A percentile compares a stretch with the other conserved stretches of the same genome.
These are phyloP conservation scores for Dothideomycetes sp. DNA, from an alignment of 2,329 filamentous ascomycete genomes.

Conservation along the genomic window DNA sequence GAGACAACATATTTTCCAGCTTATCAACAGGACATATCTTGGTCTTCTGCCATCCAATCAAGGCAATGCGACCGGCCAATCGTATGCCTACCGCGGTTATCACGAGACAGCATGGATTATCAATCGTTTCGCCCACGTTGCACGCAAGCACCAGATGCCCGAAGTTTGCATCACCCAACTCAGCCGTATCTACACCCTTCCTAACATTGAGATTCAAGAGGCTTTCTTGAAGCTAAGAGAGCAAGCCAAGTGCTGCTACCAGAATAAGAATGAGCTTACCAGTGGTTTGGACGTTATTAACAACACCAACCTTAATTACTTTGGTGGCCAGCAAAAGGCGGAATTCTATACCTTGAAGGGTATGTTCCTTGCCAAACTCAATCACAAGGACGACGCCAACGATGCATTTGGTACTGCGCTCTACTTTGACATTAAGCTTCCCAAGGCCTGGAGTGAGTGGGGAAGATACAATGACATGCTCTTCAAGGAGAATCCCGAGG, in stretches of 20 bases:
- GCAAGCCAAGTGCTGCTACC: conserved; percentile 97
- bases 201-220: conserved; percentile 99
- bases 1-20: conserved; percentile 96
- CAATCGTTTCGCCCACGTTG: conserved; percentile 95
- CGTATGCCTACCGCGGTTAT: conserved; percentile 92
- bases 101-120: conserved; percentile 99
- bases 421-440: conserved; percentile 89
- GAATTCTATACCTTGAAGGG: conserved; percentile 99
- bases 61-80: conserved; percentile 71
- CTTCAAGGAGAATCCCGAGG: conserved; percentile 75
- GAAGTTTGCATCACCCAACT: conserved; percentile 97
- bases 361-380: conserved; percentile 95
- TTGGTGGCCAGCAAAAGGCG: conserved; percentile 89
- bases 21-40: conserved; percentile 93
- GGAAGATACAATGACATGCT: conserved; percentile 94
- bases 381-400: conserved; percentile 83
- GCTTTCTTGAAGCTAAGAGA: conserved; percentile 97
- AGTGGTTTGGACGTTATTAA: conserved; percentile 97
- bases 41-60: conserved; percentile 69
- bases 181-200: conserved; percentile 94
- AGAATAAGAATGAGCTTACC: conserved; percentile 84
- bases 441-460: conserved; percentile 99
- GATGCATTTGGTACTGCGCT: conserved; percentile 89
- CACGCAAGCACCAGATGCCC: conserved; percentile 89
- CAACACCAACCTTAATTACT: conserved; percentile 98